Base-by-base conservation (phyloP, 371 early-diverging fungal species). In the Mortierella sp. region DNA sequence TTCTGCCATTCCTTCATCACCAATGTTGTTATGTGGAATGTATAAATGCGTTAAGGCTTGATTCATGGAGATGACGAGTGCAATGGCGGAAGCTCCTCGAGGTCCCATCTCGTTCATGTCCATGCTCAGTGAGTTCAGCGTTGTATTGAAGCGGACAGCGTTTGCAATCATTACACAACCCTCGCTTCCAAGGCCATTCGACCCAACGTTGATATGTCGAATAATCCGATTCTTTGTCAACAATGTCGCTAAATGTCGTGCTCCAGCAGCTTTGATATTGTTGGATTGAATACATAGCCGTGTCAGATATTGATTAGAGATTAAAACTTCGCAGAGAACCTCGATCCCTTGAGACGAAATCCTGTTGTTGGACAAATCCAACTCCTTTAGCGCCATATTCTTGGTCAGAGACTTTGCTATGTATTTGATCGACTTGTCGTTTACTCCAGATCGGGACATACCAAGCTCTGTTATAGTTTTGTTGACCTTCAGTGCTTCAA, bases 1-100 rank as follows among this genome's bases (percentile, higher is more conserved):
- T 10, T 63, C 63, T 38, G 32, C 52, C 52, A 84, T 36, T 1
- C 84, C 84, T 62, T 76, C 36, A 43, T 84, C 84, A 11, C 84
- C 84, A 58, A 84, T 78, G 55, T 72, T 80, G 66, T 84, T 84
- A 53, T 84, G 64, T 10, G 84, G 71, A 24, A 84, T 48, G 53
- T 84, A 84, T 21, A 84, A 63, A 52, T 84, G 69, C 19, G 67
- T 67, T 33, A 84, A 47, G 52, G 61, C 55, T 43, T 52, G 53
- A 58, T 84, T 84, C 3, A 75, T 50, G 3, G 58, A 33, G 21
- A 84, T 19, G 2, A 81, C 81, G 2, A 58, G 47, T 0, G 76
- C 69, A 28, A 84, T 63, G 1, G 65, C 64, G 0, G 63, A 36
- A 2, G 81, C 76, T 8, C 84, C 84, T 33, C 38, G 22, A 0